Evolutionary conservation across 495 filamentous ascomycete genomes (phyloP).

Genomic region (Aspergillus ostianus): DNA sequence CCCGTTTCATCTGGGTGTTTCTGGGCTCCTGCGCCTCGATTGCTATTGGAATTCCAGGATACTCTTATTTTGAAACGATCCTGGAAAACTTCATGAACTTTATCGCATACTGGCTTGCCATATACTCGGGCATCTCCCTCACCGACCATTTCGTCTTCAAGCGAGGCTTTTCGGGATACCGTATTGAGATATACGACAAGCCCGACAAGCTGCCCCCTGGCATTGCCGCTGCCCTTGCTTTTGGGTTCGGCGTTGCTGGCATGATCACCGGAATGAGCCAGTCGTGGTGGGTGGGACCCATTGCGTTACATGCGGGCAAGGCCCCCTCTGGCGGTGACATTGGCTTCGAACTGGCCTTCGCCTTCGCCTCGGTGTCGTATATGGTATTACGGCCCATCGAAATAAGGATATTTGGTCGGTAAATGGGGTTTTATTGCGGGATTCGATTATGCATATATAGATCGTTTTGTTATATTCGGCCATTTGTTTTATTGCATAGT

Average conservation of each 20-base stretch:
- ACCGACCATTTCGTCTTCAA: constrained; percentile 78
- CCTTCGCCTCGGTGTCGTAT: constrained; percentile 35
- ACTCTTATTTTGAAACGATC: constrained; percentile 66
- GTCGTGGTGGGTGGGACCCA: constrained; percentile 70
- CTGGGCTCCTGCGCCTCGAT: constrained; percentile 67
- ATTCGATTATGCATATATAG: constrained; percentile 16
- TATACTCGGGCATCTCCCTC: constrained; percentile 72
- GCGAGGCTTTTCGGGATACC: constrained; percentile 62
- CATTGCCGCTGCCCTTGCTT: constrained; percentile 66
- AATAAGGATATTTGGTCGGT: constrained; percentile 37
- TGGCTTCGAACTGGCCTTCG: constrained; percentile 66
- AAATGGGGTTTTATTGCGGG: constrained; percentile 4
- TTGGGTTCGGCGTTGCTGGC: constrained; percentile 67
- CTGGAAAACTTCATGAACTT: constrained; percentile 78
- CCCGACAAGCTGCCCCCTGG: constrained; percentile 63
- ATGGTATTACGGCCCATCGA: constrained; percentile 36
- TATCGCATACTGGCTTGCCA: constrained; percentile 82
- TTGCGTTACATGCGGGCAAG: constrained; percentile 61
- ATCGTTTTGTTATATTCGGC: neutral
- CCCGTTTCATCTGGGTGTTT: constrained; percentile 75
- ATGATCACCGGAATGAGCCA: constrained; percentile 78
- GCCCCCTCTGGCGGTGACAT: constrained; percentile 65
- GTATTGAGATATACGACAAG: constrained; percentile 58
- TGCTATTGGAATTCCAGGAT: constrained; percentile 76
- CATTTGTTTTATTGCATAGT: neutral